phyloP scores from a whole-genome alignment of 345 rosid genomes.

The Moricandia moricandioides region DNA sequence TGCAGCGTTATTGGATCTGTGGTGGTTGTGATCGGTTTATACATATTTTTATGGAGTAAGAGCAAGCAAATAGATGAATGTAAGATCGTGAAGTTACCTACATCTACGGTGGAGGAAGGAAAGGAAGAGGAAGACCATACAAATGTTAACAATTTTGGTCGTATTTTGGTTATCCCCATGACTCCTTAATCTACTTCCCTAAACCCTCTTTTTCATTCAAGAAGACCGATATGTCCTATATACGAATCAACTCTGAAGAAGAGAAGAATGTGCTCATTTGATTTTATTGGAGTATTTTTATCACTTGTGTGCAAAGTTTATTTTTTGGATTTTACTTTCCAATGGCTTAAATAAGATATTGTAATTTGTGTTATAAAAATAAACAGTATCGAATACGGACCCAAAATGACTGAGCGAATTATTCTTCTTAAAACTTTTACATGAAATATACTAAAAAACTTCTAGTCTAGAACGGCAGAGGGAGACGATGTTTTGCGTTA shows the following conservation, averaged over 20 bases:
- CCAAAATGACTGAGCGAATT: no score
- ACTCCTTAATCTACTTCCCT: constrained; percentile 29
- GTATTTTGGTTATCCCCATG: constrained; percentile 32
- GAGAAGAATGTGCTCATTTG: not conserved
- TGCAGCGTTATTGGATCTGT: constrained; percentile 36
- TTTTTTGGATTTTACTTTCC: not conserved
- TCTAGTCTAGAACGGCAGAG: no score
- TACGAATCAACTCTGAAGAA: not conserved
- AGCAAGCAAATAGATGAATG: constrained; percentile 13
- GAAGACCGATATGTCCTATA: not conserved
- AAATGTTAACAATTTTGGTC: constrained; percentile 13
- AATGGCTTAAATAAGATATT: not conserved
- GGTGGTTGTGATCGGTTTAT: constrained; percentile 31
- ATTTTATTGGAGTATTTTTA: not conserved
- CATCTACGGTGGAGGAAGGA: constrained; percentile 13
- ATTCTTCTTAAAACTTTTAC: no score
- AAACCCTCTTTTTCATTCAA: not conserved
- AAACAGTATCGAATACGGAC: no score
- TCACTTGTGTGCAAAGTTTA: not conserved
- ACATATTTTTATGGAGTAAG: constrained; percentile 36
- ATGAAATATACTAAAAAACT: no score
- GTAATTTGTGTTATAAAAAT: not conserved
- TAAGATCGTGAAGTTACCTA: constrained; percentile 18
- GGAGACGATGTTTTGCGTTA: no score
- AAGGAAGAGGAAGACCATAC: constrained; percentile 23